Conservation (phyloP, 495 filamentous ascomycete species). For the Trichoderma orchidacearum region DNA sequence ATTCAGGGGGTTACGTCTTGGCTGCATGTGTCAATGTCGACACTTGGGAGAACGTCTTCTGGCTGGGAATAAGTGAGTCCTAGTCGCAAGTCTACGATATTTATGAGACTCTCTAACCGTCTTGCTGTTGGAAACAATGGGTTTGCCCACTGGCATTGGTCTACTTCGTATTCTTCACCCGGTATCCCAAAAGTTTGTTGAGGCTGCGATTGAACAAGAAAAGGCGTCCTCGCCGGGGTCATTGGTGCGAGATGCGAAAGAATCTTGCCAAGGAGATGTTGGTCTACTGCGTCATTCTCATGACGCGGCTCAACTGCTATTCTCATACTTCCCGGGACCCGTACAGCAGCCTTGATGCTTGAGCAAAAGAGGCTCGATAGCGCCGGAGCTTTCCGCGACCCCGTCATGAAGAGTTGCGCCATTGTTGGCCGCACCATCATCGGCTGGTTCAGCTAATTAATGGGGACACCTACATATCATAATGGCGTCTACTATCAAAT, state of each 20-base stretch:
- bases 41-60: slow-evolving; percentile 53
- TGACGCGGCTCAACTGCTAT: slow-evolving; percentile 47
- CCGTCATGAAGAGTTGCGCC: slow-evolving; percentile 63
- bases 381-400: slow-evolving; percentile 45
- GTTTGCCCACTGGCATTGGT: slow-evolving; percentile 48
- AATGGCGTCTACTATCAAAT: slow-evolving; percentile 42
- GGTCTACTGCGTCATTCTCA: slow-evolving; percentile 55
- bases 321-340: slow-evolving; percentile 59
- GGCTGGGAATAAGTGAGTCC: slow-evolving; percentile 17
- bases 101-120: neutral
- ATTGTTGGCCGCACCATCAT: slow-evolving; percentile 59
- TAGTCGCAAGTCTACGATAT: neutral
- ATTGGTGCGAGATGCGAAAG: slow-evolving; percentile 44
- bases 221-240: slow-evolving; percentile 30
- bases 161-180: slow-evolving; percentile 51
- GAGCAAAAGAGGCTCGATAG: slow-evolving; percentile 51
- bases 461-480: slow-evolving; percentile 58
- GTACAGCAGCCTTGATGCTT: slow-evolving; percentile 65
- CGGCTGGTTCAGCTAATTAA: slow-evolving; percentile 57
- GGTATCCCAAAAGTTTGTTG: slow-evolving; percentile 57
- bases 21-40: slow-evolving; percentile 54
- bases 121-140: slow-evolving; percentile 35
- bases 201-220: slow-evolving; percentile 43
- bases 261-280: slow-evolving; percentile 55
- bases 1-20: slow-evolving; percentile 60